Conservation (phyloP, 2,329 filamentous ascomycete species). For the Colletotrichum phormii region DNA sequence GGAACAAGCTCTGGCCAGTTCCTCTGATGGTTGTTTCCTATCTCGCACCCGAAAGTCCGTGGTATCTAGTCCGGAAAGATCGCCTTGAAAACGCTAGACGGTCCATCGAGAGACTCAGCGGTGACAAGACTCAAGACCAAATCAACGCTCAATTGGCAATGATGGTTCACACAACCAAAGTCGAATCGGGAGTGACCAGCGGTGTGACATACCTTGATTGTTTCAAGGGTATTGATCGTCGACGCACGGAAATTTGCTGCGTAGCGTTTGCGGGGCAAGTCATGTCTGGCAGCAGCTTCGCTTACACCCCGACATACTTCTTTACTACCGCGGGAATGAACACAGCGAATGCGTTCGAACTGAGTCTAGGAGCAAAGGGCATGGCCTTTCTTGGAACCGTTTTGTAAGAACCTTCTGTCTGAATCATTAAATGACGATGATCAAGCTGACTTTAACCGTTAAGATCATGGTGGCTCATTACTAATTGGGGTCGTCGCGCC, state of each 20-base stretch:
- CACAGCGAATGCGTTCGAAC: conserved; percentile 50
- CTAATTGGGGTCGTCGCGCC: conserved; percentile 53
- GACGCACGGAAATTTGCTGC: conserved; percentile 57
- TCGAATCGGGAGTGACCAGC: conserved; percentile 52
- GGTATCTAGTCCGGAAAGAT: conserved; percentile 55
- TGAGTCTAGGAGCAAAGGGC: conserved; percentile 54
- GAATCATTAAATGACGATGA: conserved; percentile 11
- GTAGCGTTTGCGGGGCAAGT: conserved; percentile 55
- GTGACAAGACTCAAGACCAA: conserved; percentile 36
- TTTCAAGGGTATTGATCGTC: conserved; percentile 57
- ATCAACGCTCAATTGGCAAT: conserved; percentile 39
- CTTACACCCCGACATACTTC: conserved; percentile 58
- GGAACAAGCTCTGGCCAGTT: conserved; percentile 46
- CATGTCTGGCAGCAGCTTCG: conserved; percentile 52
- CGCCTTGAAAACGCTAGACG: conserved; percentile 48
- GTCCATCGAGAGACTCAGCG: conserved; percentile 46
- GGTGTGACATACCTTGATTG: conserved; percentile 60
- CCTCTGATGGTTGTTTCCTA: conserved; percentile 50
- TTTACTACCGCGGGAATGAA: conserved; percentile 58
- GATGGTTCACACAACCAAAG: conserved; percentile 48
- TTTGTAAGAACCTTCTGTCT: conserved; percentile 36
- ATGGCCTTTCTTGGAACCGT: conserved; percentile 52
- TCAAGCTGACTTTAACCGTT: conserved; percentile 51
- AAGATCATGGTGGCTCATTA: conserved; percentile 57
- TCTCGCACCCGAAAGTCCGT: conserved; percentile 57